phyloP scores from a whole-genome alignment of 305 asterid species.

The Solanum hybrid region DNA sequence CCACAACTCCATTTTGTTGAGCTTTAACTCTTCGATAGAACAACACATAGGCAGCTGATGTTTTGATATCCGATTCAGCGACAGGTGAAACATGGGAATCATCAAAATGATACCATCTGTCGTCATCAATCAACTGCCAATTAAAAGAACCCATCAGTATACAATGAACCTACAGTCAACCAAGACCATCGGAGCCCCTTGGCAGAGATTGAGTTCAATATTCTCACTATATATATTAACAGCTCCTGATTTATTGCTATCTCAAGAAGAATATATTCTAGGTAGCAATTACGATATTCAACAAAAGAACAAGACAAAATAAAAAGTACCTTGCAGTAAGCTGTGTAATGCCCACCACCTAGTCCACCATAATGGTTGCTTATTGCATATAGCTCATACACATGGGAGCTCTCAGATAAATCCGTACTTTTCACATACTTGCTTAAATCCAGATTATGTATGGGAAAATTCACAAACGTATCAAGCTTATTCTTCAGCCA shows the following conservation, averaged over 20 bases:
- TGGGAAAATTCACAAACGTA: slow-evolving; percentile 77
- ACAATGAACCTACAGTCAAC: not conserved
- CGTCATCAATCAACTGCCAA: slow-evolving; percentile 75
- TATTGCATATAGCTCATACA: slow-evolving; percentile 78
- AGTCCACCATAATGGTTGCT: slow-evolving; percentile 97
- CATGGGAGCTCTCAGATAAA: slow-evolving; percentile 47
- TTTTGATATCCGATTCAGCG: slow-evolving; percentile 65
- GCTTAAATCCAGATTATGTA: slow-evolving; percentile 70
- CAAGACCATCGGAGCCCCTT: not conserved
- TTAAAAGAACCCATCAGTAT: not conserved
- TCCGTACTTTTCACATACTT: slow-evolving; percentile 59
- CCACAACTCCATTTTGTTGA: slow-evolving; percentile 25
- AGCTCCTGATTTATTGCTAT: not conserved
- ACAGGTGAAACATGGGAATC: slow-evolving; percentile 84
- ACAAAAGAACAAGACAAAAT: not conserved
- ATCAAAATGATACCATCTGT: slow-evolving; percentile 89
- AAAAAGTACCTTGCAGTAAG: slow-evolving; percentile 75
- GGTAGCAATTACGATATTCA: not conserved
- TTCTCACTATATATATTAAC: not conserved
- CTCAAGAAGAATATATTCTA: not conserved
- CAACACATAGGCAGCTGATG: slow-evolving; percentile 93
- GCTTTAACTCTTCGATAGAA: slow-evolving; percentile 68
- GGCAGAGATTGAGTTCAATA: not conserved
- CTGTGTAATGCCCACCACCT: slow-evolving; percentile 95
- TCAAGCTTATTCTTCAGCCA: slow-evolving; percentile 87